phyloP scores from a whole-genome alignment of 1,284 basidiomycete species.

The Fomitopsis pinicola region DNA sequence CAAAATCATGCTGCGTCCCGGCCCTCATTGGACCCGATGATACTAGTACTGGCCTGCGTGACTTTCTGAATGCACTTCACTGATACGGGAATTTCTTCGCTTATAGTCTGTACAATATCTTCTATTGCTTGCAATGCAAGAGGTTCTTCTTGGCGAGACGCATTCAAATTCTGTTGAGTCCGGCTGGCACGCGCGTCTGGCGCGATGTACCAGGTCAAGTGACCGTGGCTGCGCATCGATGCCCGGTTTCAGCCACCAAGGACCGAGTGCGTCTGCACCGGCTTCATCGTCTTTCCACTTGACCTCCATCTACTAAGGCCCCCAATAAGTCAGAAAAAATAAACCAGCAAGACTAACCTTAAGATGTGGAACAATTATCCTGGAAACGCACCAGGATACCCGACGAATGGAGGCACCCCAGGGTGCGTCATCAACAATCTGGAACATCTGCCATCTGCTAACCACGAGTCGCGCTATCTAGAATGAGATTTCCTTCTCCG shows the following conservation, averaged over 20 bases:
- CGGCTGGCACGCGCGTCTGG: background rate
- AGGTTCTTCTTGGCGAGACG: background rate
- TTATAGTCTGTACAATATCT: background rate
- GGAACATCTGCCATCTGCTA: background rate
- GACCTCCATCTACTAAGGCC: background rate
- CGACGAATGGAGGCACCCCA: constrained; percentile 1
- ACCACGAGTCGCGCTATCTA: background rate
- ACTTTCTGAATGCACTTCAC: too few species aligned
- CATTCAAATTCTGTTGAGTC: background rate
- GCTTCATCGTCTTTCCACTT: background rate
- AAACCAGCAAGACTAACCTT: too few species aligned
- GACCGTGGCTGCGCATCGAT: background rate
- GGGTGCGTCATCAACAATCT: background rate
- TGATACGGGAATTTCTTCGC: background rate
- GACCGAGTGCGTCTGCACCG: background rate
- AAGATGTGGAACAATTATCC: constrained; percentile 14
- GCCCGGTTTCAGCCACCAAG: background rate
- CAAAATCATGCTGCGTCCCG: too few species aligned
- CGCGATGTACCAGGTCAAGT: background rate
- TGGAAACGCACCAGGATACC: constrained; percentile 9
- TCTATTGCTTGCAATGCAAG: background rate
- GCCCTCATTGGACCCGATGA: too few species aligned
- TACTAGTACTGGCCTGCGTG: background rate
- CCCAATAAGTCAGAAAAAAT: too few species aligned
- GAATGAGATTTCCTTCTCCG: constrained; percentile 13